A percentile compares a stretch with the other conserved stretches of the same genome.
phyloP scores from a whole-genome alignment of 2,329 filamentous ascomycete genomes.

The Passalora sequoiae region DNA sequence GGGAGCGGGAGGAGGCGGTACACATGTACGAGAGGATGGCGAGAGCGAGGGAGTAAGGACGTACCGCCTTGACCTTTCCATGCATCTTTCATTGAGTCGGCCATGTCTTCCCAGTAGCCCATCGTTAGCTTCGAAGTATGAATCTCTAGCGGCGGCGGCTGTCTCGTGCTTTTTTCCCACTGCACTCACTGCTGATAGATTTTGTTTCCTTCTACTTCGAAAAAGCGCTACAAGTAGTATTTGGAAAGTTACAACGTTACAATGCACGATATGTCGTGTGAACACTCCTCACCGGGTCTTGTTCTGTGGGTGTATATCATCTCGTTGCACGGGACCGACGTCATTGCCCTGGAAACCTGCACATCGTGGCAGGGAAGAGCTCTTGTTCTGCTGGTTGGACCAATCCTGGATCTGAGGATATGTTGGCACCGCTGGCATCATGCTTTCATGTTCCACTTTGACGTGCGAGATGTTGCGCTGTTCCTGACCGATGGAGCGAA shows the following conservation, averaged over 20 bases:
- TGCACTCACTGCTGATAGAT: not conserved
- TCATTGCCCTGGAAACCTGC: not conserved
- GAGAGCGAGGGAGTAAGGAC: not conserved
- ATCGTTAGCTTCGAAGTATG: not conserved
- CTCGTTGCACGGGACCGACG: not conserved
- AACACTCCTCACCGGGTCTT: not conserved
- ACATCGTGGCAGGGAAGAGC: not conserved
- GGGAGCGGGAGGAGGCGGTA: no score
- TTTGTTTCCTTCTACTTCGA: not conserved
- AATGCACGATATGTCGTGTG: not conserved
- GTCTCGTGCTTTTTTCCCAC: not conserved
- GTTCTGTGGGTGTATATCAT: not conserved
- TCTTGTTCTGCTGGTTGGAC: no score
- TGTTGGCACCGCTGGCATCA: no score
- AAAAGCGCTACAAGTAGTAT: no score
- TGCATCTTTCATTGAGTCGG: slow-evolving; percentile 28
- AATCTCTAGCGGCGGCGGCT: not conserved
- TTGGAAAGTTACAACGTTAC: not conserved
- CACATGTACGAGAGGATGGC: not conserved
- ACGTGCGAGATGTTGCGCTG: no score
- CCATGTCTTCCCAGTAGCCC: slow-evolving; percentile 18
- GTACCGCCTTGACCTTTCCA: slow-evolving; percentile 28
- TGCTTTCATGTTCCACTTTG: no score
- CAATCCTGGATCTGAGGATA: no score
- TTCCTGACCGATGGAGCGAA: no score